Base-by-base conservation (phyloP, 805 yeast species). In the Zygosaccharomyces rouxii region DNA sequence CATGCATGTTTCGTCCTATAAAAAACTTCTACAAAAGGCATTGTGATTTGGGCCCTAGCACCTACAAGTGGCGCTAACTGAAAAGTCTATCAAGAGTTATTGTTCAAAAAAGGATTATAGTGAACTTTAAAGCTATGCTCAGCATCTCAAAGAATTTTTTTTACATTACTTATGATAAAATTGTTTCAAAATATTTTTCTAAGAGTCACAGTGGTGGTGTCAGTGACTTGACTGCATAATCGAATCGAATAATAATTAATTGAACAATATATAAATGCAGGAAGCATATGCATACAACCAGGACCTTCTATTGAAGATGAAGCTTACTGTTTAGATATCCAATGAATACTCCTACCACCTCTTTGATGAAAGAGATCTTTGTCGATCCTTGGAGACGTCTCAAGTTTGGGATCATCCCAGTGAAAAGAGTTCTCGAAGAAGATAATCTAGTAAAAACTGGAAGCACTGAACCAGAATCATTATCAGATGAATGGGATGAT, bases 361-460 rank as follows among this genome's bases (percentile, higher is more conserved):
- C 52, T 14, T 39, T 55, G 25, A 38, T 39, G 10, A 38, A 47
- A 38, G 62, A 60, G 49, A 38, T 58, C 44, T 38, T 59, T 29
- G 44, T 51, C 29, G 70, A 66, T 48, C 64, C 65, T 42, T 62
- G 57, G 50, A 57, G 51, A 41, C 57, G 68, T 41, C 54, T 66
- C 13, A 68, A 67, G 52, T 67, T 66, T 62, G 71, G 71, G 9
- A 52, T 68, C 30, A 31, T 66, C 4, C 71, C 71, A 0, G 64
- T 60, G 1, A 53, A 54, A 45, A 61, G 69, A 55, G 46, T 53
- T 5, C 66, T 66, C 5, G 66, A 62, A 16, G 58, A 55, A 22
- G 52, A 49, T 9, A 39, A 39, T 14, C 21, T 23, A 4, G 39
- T 26, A 16, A 30, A 26, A 1, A 38, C 9, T 6, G n/a, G 28